A percentile compares a stretch with the other conserved stretches of the same genome.
Evolutionary conservation across 2,329 filamentous ascomycete species (phyloP).

Genomic region (Clonostachys solani): DNA sequence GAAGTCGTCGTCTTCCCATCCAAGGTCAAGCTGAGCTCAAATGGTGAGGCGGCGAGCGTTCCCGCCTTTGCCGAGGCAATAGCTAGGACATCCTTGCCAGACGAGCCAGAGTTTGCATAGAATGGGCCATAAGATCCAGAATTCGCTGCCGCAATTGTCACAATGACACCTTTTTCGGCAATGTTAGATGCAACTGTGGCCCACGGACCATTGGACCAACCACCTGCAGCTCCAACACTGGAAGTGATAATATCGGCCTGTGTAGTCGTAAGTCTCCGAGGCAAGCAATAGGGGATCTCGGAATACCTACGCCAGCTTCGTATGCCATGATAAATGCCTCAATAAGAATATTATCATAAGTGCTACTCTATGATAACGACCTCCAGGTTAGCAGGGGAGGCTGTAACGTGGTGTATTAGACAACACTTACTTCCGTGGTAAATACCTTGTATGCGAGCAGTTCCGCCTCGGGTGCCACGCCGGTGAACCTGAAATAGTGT

Average conservation of each 20-base stretch:
- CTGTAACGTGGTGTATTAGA: too few relatives aligned
- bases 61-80: slow-evolving; percentile 38
- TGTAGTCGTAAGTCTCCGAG: too few relatives aligned
- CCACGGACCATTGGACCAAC: slow-evolving; percentile 21
- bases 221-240: slow-evolving; percentile 19
- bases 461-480: slow-evolving; percentile 19
- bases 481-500: slow-evolving; percentile 7
- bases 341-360: slow-evolving; percentile 20
- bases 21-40: slow-evolving; percentile 33
- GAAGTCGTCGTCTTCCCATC: slow-evolving; percentile 17
- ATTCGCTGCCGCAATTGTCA: slow-evolving; percentile 38
- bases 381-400: slow-evolving; percentile 3
- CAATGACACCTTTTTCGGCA: slow-evolving; percentile 28
- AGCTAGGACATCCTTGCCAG: slow-evolving; percentile 33
- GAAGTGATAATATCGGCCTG: slow-evolving; percentile 24
- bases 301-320: slow-evolving; percentile 14
- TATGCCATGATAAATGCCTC: slow-evolving; percentile 27
- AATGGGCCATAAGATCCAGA: slow-evolving; percentile 34
- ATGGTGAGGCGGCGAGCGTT: slow-evolving; percentile 28
- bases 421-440: not conserved
- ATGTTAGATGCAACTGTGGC: slow-evolving; percentile 21
- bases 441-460: slow-evolving; percentile 21
- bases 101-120: slow-evolving; percentile 27
- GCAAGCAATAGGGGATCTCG: not conserved
- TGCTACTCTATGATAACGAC: slow-evolving; percentile 3